A percentile compares a stretch with the other conserved stretches of the same genome.
phyloP scores from a whole-genome alignment of 1,139 yeast genomes.

The Entelexis paramagnoliae region DNA sequence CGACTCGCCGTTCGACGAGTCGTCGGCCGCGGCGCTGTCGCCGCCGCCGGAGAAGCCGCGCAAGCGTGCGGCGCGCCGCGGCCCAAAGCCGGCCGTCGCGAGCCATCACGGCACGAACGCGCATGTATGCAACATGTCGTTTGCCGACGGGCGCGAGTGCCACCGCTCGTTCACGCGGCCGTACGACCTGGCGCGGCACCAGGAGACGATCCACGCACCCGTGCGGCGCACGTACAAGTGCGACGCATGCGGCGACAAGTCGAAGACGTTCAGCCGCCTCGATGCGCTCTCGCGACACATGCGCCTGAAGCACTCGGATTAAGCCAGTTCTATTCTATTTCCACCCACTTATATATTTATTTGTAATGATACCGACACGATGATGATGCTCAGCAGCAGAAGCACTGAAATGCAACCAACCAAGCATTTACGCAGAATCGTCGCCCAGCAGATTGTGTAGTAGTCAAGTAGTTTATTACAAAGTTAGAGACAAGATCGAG shows the following conservation, averaged over 20 bases:
- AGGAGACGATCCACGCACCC: slow-evolving; percentile 88
- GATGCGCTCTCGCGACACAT: slow-evolving; percentile 93
- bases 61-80: slow-evolving; percentile 7
- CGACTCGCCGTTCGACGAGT: not conserved
- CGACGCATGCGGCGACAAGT: slow-evolving; percentile 61
- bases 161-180: slow-evolving; percentile 82
- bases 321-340: not conserved
- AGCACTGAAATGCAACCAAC: no score
- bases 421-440: no score
- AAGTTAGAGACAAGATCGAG: no score
- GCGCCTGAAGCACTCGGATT: slow-evolving; percentile 58
- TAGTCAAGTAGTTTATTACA: no score
- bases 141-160: slow-evolving; percentile 56
- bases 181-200: slow-evolving; percentile 88
- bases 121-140: slow-evolving; percentile 53
- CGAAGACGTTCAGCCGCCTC: slow-evolving; percentile 82
- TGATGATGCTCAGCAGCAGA: not conserved
- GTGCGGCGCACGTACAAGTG: slow-evolving; percentile 81
- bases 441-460: no score
- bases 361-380: slow-evolving; percentile 1
- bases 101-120: slow-evolving; percentile 5
- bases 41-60: slow-evolving; percentile 9
- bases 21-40: not conserved
- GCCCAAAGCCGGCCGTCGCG: slow-evolving; percentile 1
- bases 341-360: not conserved